Evolutionary conservation across 1,284 basidiomycete species (phyloP).

Genomic region (Athelia sp.): DNA sequence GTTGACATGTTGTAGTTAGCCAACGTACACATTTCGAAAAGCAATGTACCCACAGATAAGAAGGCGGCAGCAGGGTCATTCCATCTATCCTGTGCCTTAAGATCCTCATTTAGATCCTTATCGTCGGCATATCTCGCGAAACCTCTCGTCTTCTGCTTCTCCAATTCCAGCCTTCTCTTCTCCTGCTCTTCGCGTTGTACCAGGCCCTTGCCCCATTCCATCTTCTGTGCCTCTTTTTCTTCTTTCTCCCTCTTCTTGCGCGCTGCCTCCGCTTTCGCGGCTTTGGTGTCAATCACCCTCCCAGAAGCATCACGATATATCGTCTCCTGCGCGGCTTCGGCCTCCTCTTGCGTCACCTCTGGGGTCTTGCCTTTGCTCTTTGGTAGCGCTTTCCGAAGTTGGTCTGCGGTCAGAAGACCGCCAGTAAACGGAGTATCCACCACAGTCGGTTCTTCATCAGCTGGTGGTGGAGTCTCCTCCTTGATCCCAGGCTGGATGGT

Average conservation of each 20-base stretch:
- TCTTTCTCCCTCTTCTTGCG: conserved; percentile 72
- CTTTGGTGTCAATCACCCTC: conserved; percentile 83
- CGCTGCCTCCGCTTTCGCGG: conserved; percentile 78
- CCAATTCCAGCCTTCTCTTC: conserved; percentile 56
- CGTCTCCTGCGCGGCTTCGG: conserved; percentile 75
- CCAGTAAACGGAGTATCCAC: conserved; percentile 58
- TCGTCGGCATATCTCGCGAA: conserved; percentile 85
- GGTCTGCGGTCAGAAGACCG: conserved; percentile 72
- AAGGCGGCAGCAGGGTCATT: conserved; percentile 96
- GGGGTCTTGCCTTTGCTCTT: conserved; percentile 35
- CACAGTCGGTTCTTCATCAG: conserved; percentile 64
- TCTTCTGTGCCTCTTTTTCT: conserved; percentile 83
- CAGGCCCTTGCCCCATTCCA: conserved; percentile 96
- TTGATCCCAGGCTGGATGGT: conserved; percentile 45
- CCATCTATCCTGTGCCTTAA: conserved; percentile 79
- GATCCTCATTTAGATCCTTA: conserved; percentile 76
- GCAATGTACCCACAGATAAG: conserved; percentile 61
- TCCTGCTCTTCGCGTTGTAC: conserved; percentile 81
- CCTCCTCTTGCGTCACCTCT: conserved; percentile 44
- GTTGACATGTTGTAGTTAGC: conserved; percentile 8
- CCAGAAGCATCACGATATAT: conserved; percentile 92
- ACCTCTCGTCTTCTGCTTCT: conserved; percentile 58
- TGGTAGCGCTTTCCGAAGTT: conserved; percentile 53
- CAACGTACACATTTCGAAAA: conserved; percentile 2
- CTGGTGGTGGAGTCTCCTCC: conserved; percentile 48